phyloP scores from a whole-genome alignment of 129 eudicot species.

The Heracleum sosnowskyi region DNA sequence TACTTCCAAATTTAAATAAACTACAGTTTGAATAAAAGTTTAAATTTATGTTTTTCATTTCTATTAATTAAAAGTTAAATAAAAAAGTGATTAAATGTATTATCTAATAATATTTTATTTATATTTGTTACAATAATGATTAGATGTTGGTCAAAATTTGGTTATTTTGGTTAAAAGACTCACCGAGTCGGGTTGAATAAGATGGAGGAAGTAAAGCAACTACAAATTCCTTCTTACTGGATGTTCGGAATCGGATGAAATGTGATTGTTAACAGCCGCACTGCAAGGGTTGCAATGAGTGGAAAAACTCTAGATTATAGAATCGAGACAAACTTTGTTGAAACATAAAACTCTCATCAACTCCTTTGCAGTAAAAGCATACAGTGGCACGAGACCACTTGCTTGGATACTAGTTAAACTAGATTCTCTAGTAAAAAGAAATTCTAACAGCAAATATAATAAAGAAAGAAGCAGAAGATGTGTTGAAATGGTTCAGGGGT shows the following conservation, averaged over 20 bases:
- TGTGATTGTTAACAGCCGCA: background rate
- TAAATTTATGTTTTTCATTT: no score
- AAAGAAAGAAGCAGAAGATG: background rate
- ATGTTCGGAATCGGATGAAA: background rate
- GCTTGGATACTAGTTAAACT: background rate
- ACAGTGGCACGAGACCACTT: no score
- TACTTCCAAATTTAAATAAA: no score
- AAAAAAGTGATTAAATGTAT: no score
- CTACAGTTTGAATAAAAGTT: no score
- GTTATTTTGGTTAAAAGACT: background rate
- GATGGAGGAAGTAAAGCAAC: background rate
- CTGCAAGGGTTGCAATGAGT: background rate
- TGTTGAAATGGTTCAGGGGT: background rate
- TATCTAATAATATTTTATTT: no score
- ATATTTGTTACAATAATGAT: no score
- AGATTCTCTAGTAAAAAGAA: no score
- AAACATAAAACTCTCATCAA: background rate
- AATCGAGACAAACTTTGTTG: background rate
- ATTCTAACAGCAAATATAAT: background rate
- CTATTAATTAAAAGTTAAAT: background rate
- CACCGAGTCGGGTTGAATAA: background rate
- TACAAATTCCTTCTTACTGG: background rate
- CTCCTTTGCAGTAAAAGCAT: background rate
- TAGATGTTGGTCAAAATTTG: background rate
- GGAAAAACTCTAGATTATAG: background rate